Percentiles rank a stretch among this genome's conserved stretches.
Conservation (phyloP, 371 early-diverging fungal genomes). For the Rhizomucor pusillus region DNA sequence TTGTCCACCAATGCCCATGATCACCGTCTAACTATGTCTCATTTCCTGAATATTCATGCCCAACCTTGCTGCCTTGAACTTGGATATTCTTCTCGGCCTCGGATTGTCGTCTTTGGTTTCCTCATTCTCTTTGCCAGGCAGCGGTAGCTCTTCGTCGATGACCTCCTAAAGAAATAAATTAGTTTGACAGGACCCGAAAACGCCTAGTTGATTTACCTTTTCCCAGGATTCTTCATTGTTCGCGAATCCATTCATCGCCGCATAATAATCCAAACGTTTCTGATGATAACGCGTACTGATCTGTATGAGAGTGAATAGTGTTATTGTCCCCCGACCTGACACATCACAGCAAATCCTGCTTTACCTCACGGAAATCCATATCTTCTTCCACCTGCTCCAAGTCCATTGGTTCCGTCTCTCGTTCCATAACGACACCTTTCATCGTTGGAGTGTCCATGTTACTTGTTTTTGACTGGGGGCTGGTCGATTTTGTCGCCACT, state of each 20-base stretch:
- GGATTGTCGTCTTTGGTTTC: constrained; percentile 24
- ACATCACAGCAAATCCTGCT: neutral
- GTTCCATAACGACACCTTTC: constrained; percentile 55
- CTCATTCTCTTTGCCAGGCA: constrained; percentile 16
- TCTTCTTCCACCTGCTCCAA: constrained; percentile 55
- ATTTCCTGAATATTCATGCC: constrained; percentile 1
- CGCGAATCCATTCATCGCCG: neutral
- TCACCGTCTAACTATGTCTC: neutral
- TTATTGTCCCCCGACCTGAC: neutral
- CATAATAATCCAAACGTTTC: constrained; percentile 12
- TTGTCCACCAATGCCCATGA: neutral
- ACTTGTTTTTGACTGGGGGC: neutral
- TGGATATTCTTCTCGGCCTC: constrained; percentile 29
- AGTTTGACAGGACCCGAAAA: neutral
- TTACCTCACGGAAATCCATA: constrained; percentile 56
- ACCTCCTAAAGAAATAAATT: constrained; percentile 12
- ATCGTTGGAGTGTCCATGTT: constrained; percentile 50
- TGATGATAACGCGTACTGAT: constrained; percentile 30
- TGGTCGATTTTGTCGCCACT: neutral
- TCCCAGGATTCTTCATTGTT: constrained; percentile 20
- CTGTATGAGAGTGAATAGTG: neutral
- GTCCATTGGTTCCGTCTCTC: constrained; percentile 49
- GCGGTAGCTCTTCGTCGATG: constrained; percentile 45
- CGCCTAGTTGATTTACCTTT: constrained; percentile 6
- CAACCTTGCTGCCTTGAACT: constrained; percentile 48